Conservation (phyloP, 2,329 filamentous ascomycete species). For the Sclerotinia trifoliorum region DNA sequence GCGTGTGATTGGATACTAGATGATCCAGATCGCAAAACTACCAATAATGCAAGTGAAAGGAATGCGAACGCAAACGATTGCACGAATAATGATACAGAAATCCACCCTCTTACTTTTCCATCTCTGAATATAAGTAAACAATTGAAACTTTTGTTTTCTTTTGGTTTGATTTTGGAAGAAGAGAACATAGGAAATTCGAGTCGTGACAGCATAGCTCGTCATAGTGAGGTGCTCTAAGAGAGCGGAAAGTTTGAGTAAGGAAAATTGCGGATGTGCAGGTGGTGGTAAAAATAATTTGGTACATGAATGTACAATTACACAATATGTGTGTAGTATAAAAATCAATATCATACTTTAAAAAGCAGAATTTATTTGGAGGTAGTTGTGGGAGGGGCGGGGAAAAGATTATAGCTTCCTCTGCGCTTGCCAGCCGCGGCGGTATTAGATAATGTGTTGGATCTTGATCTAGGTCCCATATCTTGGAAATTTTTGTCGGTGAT, state of each 20-base stretch:
- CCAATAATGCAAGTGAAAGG: conserved; percentile 16
- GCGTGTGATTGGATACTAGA: conserved; percentile 9
- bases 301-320: conserved; percentile 8
- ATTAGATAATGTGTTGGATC: conserved; percentile 30
- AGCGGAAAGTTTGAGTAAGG: neutral
- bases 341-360: conserved; percentile 26
- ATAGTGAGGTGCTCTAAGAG: conserved; percentile 1
- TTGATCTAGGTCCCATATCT: conserved; percentile 26
- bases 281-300: conserved; percentile 1
- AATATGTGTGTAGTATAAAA: conserved; percentile 9
- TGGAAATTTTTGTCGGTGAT: conserved; percentile 27
- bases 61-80: conserved; percentile 4
- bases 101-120: neutral
- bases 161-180: neutral
- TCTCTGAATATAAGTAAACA: neutral
- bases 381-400: conserved; percentile 26
- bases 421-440: conserved; percentile 27
- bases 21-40: conserved; percentile 11
- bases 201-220: conserved; percentile 16
- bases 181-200: conserved; percentile 14
- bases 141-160: conserved; percentile 10
- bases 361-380: conserved; percentile 2
- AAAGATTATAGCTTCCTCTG: conserved; percentile 37
- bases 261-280: conserved; percentile 12
- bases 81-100: conserved; percentile 17